Evolutionary conservation across 352 stramenopile genomes (phyloP).

Genomic region (Phytophthora boehmeriae): DNA sequence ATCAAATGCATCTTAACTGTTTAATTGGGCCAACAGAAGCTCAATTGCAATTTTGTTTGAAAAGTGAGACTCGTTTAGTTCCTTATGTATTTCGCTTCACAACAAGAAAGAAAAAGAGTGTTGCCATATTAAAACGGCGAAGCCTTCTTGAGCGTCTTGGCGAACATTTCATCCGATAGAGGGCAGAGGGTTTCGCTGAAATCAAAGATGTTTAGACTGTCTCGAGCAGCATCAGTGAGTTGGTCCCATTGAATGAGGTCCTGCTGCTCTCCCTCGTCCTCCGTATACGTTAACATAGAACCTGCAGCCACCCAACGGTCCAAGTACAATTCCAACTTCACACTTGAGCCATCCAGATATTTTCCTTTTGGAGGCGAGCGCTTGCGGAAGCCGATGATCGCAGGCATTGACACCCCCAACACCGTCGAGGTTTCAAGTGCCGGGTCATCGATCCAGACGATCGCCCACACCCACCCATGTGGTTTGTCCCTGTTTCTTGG

Average conservation of each 20-base stretch:
- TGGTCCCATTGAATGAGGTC: conserved; percentile 37
- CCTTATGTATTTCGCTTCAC: too few species aligned
- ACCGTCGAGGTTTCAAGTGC: conserved; percentile 24
- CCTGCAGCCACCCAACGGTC: conserved; percentile 13
- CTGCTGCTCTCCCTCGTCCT: conserved; percentile 24
- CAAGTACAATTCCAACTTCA: conserved; percentile 31
- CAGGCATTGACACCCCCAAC: conserved; percentile 24
- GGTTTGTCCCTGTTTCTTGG: conserved; percentile 34
- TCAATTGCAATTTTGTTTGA: too few species aligned
- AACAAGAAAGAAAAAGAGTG: too few species aligned
- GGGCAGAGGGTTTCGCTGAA: neutral
- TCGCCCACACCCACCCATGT: conserved; percentile 49
- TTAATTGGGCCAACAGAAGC: too few species aligned
- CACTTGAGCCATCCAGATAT: conserved; percentile 25
- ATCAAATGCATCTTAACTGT: too few species aligned
- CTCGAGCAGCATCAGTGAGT: conserved; percentile 26
- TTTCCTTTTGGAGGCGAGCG: conserved; percentile 26
- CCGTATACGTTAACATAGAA: conserved; percentile 19
- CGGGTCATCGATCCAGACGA: conserved; percentile 44
- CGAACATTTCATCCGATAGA: too few species aligned
- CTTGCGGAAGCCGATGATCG: conserved; percentile 28
- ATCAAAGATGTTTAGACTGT: neutral
- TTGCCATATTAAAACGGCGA: too few species aligned
- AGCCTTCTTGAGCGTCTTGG: too few species aligned
- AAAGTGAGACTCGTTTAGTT: too few species aligned